A percentile compares a stretch with the other conserved stretches of the same genome.
Evolutionary conservation across 441 rosid genomes (phyloP).

Genomic region (Populus hybrid): DNA sequence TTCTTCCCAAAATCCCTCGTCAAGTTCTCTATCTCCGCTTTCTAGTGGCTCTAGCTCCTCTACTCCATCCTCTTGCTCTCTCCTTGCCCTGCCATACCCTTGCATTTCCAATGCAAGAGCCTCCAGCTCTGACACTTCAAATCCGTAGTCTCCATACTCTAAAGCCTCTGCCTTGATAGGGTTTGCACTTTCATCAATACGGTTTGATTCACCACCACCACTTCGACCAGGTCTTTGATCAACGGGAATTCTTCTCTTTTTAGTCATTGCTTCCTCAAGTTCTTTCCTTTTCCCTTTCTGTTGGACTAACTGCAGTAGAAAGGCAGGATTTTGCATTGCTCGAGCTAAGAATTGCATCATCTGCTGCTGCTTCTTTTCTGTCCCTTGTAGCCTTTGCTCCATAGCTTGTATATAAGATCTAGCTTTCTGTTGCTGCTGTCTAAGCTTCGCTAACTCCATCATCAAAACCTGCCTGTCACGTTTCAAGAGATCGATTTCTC

Average conservation of each 20-base stretch:
- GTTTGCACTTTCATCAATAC: neutral
- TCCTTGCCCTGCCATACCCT: constrained; percentile 46
- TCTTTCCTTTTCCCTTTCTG: constrained; percentile 54
- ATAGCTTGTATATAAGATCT: constrained; percentile 52
- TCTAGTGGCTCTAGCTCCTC: constrained; percentile 27
- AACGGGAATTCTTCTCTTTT: constrained; percentile 50
- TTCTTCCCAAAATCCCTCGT: constrained; percentile 86
- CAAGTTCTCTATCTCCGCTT: constrained; percentile 49
- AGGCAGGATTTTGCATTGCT: constrained; percentile 57
- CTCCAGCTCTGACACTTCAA: constrained; percentile 65
- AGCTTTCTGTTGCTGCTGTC: constrained; percentile 66
- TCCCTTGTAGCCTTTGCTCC: constrained; percentile 65
- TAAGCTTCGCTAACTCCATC: constrained; percentile 67
- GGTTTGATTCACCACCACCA: constrained; percentile 17
- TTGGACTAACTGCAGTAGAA: constrained; percentile 57
- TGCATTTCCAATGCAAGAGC: constrained; percentile 87
- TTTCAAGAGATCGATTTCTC: constrained; percentile 45
- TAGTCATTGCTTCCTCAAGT: constrained; percentile 50
- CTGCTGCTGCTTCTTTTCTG: constrained; percentile 74
- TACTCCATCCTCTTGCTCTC: constrained; percentile 25
- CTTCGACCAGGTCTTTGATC: constrained; percentile 24
- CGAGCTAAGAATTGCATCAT: constrained; percentile 85
- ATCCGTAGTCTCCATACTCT: constrained; percentile 37
- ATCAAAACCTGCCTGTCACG: constrained; percentile 58
- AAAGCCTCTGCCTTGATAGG: constrained; percentile 46